Evolutionary conservation across 2,329 filamentous ascomycete genomes (phyloP).

Genomic region (Pestalotiopsis sp.): DNA sequence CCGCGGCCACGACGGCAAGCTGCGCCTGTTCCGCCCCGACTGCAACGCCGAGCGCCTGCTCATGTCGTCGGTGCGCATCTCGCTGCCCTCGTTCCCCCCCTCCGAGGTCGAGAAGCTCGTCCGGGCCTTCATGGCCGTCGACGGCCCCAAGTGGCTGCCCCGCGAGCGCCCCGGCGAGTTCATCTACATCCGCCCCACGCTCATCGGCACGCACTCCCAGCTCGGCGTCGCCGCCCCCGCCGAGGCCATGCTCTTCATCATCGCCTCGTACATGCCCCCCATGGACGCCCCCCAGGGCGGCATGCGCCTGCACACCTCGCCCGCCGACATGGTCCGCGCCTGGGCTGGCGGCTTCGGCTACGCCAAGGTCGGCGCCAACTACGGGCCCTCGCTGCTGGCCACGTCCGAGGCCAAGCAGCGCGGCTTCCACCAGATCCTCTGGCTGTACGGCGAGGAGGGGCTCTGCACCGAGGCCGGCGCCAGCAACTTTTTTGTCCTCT

Average conservation of each 20-base stretch:
- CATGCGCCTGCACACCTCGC: constrained; percentile 77
- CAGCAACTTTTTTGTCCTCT: constrained; percentile 89
- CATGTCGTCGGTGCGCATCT: constrained; percentile 56
- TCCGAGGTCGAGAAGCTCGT: constrained; percentile 67
- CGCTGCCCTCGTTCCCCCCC: constrained; percentile 66
- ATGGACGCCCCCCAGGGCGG: constrained; percentile 56
- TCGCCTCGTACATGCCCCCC: constrained; percentile 65
- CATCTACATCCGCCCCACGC: constrained; percentile 83
- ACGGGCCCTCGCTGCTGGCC: constrained; percentile 80
- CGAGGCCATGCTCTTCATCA: constrained; percentile 88
- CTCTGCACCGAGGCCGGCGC: constrained; percentile 90
- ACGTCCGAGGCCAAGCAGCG: constrained; percentile 72
- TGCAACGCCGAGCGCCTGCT: constrained; percentile 61
- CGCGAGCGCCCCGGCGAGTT: constrained; percentile 68
- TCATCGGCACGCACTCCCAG: constrained; percentile 81
- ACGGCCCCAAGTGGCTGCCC: constrained; percentile 81
- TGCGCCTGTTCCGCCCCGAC: constrained; percentile 68
- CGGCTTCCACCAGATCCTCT: constrained; percentile 90
- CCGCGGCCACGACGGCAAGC: constrained; percentile 66
- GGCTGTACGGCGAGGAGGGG: constrained; percentile 80
- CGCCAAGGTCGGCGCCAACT: constrained; percentile 93
- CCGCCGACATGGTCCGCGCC: constrained; percentile 82
- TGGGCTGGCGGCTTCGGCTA: constrained; percentile 94
- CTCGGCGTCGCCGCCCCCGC: constrained; percentile 80
- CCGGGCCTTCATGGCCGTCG: constrained; percentile 67